Evolutionary conservation across 805 yeast genomes (phyloP), one percentile per base, ranked within the genome.

Genomic region (Clavispora carvajalis): DNA sequence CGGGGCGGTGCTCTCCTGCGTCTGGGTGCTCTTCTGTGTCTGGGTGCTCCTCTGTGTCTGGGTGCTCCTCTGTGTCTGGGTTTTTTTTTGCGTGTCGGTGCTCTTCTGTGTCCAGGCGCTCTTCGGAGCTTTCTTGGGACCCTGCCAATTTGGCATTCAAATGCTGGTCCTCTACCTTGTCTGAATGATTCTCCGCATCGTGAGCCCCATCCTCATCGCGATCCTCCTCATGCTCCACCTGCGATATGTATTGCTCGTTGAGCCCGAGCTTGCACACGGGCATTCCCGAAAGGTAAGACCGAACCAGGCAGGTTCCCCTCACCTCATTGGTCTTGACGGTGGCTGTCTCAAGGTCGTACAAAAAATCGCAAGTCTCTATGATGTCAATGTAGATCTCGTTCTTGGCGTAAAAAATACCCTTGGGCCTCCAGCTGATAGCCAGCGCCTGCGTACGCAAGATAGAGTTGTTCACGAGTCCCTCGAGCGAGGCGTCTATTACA

Each of bases 381-480:
- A 69, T 51, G 44, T 69, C 74, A 15, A 69, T 56, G 51, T 60
- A 69, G 10, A 69, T 65, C 50, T 69, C 74, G 48, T 69, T 69
- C 40, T 69, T 69, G 15, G 69, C 58, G 45, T 69, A 69, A 40
- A 63, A 67, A 5, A 69, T 69, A 12, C 74, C 74, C 47, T 67
- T 67, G 10, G 72, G 72, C 31, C 74, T 51, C 74, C 74, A 69
- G 48, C 60, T 66, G 28, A 68, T 62, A 1, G 70, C 59, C 67
- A 79, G 82, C 9, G 89, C 83, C 13, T 89, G 76, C 0, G 95
- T 81, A 47, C 89, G 75, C 3, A 89, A 74, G 12, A 91, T 80
- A 31, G 87, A 75, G 24, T 86, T 77, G 54, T 85, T 85, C 45
- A 83, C 69, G 22, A 54, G 40, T 16, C 44, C 35, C 9, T 46